Conservation (phyloP, 176 grass and related monocot genomes). For the Carex littledalei region DNA sequence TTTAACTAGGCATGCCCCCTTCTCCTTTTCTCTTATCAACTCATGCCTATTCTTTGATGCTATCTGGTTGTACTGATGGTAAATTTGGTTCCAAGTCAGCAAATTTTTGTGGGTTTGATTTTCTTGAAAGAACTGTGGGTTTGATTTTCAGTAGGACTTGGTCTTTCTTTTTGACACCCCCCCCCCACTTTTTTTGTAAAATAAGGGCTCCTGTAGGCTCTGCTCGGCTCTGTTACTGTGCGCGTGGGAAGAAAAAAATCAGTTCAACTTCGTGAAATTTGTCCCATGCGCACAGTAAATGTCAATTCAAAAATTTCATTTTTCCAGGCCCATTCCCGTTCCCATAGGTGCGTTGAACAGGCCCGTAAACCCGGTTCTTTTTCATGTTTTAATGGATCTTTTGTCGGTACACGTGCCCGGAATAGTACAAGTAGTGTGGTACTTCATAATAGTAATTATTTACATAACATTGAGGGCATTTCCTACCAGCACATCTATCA, state of each 20-base stretch:
- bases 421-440: not conserved
- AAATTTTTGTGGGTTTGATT: slow-evolving; percentile 14
- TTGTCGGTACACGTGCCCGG: not conserved
- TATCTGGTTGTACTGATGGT: slow-evolving; percentile 28
- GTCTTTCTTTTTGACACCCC: not conserved
- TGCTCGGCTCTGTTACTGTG: too few relatives aligned
- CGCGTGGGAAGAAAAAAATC: too few relatives aligned
- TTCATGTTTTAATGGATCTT: not conserved
- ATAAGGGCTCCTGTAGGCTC: not conserved
- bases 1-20: slow-evolving; percentile 27
- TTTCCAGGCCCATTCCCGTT: too few relatives aligned
- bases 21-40: not conserved
- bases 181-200: not conserved
- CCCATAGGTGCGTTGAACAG: not conserved
- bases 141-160: slow-evolving; percentile 1
- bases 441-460: too few relatives aligned
- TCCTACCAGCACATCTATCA: too few relatives aligned
- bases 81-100: slow-evolving; percentile 18
- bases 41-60: slow-evolving; percentile 25
- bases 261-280: too few relatives aligned
- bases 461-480: too few relatives aligned
- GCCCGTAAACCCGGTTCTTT: not conserved
- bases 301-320: too few relatives aligned
- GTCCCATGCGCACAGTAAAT: too few relatives aligned
- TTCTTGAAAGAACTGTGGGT: not conserved